These are phyloP conservation scores for Erysimum pusillum DNA, from an alignment of 441 rosid species.

Conservation along the genomic window DNA sequence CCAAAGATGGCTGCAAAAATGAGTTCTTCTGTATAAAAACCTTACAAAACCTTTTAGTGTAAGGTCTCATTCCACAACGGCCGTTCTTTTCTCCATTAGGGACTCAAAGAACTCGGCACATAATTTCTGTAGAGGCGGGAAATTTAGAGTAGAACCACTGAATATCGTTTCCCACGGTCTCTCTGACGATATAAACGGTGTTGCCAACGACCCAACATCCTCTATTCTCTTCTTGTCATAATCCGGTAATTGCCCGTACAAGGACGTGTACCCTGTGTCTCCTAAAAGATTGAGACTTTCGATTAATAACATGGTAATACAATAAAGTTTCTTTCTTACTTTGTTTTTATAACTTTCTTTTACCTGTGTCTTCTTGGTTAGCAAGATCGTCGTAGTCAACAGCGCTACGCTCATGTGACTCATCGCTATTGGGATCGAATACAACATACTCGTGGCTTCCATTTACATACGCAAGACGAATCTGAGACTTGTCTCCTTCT, in stretches of 20 bases:
- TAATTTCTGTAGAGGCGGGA: conserved; percentile 83
- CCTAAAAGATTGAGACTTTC: conserved; percentile 44
- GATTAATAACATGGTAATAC: neutral
- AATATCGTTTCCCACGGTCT: conserved; percentile 91
- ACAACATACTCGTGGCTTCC: conserved; percentile 88
- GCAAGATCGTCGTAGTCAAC: conserved; percentile 40
- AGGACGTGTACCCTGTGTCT: conserved; percentile 73
- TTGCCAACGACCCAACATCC: conserved; percentile 47
- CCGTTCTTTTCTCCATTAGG: conserved; percentile 70
- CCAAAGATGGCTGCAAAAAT: conserved; percentile 17
- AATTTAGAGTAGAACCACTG: conserved; percentile 83
- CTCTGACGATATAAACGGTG: conserved; percentile 56
- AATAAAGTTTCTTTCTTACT: neutral
- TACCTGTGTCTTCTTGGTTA: conserved; percentile 67
- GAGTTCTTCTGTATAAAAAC: conserved; percentile 26
- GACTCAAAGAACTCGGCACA: conserved; percentile 83
- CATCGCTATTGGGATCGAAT: conserved; percentile 72
- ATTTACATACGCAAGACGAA: conserved; percentile 74
- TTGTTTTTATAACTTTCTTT: conserved; percentile 3
- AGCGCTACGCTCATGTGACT: conserved; percentile 58
- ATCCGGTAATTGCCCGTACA: conserved; percentile 83
- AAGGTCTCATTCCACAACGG: conserved; percentile 51
- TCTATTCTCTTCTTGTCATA: conserved; percentile 55
- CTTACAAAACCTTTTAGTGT: conserved; percentile 22
- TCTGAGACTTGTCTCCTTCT: conserved; percentile 55